These are phyloP conservation scores for Naganishia cerealis DNA, from an alignment of 1,284 basidiomycete species.

Conservation along the genomic window DNA sequence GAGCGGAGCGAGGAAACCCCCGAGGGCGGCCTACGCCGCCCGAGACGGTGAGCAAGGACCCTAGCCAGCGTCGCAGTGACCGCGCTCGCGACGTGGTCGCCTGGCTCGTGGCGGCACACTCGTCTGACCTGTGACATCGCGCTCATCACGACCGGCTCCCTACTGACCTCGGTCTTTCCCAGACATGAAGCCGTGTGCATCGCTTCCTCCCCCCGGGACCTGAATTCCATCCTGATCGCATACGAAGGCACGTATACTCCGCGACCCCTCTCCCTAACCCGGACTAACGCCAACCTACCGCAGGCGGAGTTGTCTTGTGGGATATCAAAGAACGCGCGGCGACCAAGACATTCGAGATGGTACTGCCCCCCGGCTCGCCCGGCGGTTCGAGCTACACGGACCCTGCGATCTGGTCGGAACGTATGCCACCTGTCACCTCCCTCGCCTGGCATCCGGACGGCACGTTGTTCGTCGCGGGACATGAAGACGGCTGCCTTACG, in stretches of 20 bases:
- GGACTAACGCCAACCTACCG: not conserved
- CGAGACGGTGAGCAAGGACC: no score
- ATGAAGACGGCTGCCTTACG: conserved; percentile 81
- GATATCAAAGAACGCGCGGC: conserved; percentile 69
- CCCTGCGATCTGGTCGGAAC: conserved; percentile 63
- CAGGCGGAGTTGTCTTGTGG: conserved; percentile 71
- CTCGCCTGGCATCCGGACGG: conserved; percentile 66
- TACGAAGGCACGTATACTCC: conserved; percentile 64
- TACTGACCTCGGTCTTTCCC: not conserved
- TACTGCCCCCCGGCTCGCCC: conserved; percentile 70
- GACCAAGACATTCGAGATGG: conserved; percentile 66
- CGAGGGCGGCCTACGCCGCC: no score
- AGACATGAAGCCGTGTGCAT: conserved; percentile 64
- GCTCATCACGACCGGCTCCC: not conserved
- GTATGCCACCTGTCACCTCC: conserved; percentile 70
- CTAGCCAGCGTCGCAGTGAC: no score
- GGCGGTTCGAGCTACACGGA: conserved; percentile 68
- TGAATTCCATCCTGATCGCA: conserved; percentile 76
- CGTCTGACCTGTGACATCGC: no score
- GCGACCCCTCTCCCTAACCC: not conserved
- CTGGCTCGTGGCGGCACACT: no score
- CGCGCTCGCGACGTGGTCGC: no score
- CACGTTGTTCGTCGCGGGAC: conserved; percentile 57
- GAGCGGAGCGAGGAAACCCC: not conserved
- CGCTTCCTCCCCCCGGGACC: conserved; percentile 73